Evolutionary conservation across 345 rosid genomes (phyloP).

Genomic region (Populus deltoides): DNA sequence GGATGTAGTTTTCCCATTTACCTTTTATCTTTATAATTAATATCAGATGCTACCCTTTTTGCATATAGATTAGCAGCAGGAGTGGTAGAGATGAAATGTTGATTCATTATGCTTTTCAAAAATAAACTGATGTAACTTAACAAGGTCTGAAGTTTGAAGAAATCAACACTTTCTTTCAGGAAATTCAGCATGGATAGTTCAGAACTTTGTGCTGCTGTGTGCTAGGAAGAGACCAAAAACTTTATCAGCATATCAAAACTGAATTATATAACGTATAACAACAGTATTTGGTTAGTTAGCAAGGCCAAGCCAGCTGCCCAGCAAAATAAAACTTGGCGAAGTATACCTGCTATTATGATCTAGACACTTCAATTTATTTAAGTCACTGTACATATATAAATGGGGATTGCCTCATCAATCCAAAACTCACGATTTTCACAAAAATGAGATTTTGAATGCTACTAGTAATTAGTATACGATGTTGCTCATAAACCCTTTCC

Average conservation of each 20-base stretch:
- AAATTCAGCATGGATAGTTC: not conserved
- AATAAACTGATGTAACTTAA: not conserved
- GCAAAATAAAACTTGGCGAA: not conserved
- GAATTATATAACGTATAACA: not conserved
- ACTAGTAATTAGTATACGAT: not conserved
- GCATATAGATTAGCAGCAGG: not conserved
- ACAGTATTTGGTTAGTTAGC: not conserved
- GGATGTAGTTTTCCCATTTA: not conserved
- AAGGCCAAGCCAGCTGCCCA: not conserved
- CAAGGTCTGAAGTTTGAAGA: not conserved
- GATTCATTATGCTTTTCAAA: no score
- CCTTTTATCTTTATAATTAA: not conserved
- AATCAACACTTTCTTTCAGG: not conserved
- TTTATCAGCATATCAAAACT: not conserved
- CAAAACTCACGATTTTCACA: not conserved
- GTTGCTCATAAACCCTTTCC: not conserved
- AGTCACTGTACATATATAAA: not conserved
- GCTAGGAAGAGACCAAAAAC: not conserved
- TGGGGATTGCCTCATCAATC: not conserved
- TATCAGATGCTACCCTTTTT: not conserved
- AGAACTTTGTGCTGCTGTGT: not conserved
- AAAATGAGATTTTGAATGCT: not conserved
- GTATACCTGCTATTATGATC: not conserved
- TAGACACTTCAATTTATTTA: not conserved
- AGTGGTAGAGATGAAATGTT: not conserved